A percentile compares a stretch with the other conserved stretches of the same genome.
These are phyloP conservation scores for Auriscalpium vulgare DNA, from an alignment of 768 basidiomycete species.

Conservation along the genomic window DNA sequence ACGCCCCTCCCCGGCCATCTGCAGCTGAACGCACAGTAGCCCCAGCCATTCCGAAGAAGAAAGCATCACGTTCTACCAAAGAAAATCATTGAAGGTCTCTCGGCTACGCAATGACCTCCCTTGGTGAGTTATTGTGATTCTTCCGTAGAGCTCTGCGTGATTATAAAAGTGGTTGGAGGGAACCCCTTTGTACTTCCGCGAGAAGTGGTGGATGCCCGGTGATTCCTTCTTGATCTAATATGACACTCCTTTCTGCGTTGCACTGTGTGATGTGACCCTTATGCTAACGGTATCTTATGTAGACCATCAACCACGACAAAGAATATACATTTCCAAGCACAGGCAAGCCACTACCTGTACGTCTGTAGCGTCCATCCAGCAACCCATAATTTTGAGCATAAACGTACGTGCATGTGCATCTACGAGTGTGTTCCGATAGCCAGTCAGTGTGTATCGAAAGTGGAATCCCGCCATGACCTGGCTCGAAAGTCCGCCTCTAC, in stretches of 20 bases:
- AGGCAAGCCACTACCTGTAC: too few species aligned
- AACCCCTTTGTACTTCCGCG: slow-evolving; percentile 33
- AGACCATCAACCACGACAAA: too few species aligned
- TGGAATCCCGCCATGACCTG: neutral
- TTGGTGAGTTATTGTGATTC: slow-evolving; percentile 1
- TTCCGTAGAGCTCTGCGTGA: slow-evolving; percentile 39
- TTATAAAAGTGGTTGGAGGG: slow-evolving; percentile 71
- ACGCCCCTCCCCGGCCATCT: slow-evolving; percentile 5
- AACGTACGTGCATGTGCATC: neutral
- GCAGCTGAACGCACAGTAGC: neutral
- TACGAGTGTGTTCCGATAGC: neutral
- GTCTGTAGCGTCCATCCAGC: too few species aligned
- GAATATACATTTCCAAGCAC: too few species aligned
- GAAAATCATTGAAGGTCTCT: neutral
- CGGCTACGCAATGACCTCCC: too few species aligned
- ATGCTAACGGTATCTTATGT: too few species aligned
- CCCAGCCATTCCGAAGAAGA: neutral
- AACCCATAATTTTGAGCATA: too few species aligned
- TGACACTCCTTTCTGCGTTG: slow-evolving; percentile 38
- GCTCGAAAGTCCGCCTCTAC: neutral
- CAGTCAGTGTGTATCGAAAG: neutral
- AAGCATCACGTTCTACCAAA: neutral
- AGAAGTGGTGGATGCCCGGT: slow-evolving; percentile 39
- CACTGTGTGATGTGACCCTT: neutral
- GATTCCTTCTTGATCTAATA: slow-evolving; percentile 89